These are phyloP conservation scores for Erythrobasidium yunnanense DNA, from an alignment of 768 basidiomycete genomes.

Conservation along the genomic window DNA sequence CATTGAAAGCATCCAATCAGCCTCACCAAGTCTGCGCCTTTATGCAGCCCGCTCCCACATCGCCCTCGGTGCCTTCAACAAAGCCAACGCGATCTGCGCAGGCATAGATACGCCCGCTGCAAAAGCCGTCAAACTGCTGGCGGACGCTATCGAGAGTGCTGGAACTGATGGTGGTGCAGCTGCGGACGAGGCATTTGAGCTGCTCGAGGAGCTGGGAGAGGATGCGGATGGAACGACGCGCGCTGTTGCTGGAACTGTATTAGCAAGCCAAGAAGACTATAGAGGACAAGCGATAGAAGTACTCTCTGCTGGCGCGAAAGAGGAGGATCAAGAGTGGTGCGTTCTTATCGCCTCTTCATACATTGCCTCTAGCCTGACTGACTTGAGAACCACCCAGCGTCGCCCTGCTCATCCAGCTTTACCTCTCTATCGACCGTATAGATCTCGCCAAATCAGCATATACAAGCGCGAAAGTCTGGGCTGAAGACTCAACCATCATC, in stretches of 20 bases:
- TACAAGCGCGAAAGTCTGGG: slow-evolving; percentile 41
- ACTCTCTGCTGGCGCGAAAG: slow-evolving; percentile 39
- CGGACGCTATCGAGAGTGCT: slow-evolving; percentile 39
- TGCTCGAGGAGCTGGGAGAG: slow-evolving; percentile 38
- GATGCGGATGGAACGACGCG: slow-evolving; percentile 39
- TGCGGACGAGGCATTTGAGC: slow-evolving; percentile 40
- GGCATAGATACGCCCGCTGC: neutral
- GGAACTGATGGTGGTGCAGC: slow-evolving; percentile 40
- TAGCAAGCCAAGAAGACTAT: slow-evolving; percentile 40
- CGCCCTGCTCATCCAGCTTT: slow-evolving; percentile 42
- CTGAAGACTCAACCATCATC: slow-evolving; percentile 43
- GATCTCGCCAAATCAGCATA: slow-evolving; percentile 43
- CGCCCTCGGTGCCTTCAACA: slow-evolving; percentile 32
- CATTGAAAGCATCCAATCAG: neutral
- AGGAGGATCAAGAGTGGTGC: slow-evolving; percentile 43
- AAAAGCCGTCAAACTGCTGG: slow-evolving; percentile 39
- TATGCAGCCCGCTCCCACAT: slow-evolving; percentile 42
- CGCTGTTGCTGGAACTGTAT: slow-evolving; percentile 39
- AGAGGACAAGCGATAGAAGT: slow-evolving; percentile 43
- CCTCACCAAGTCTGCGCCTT: slow-evolving; percentile 23
- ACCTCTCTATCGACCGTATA: slow-evolving; percentile 40
- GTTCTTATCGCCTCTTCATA: slow-evolving; percentile 22
- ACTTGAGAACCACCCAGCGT: too few relatives aligned
- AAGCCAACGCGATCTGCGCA: neutral
- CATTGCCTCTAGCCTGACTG: neutral